Base-by-base conservation (phyloP, 306 rosid genomes). In the Albizia julibrissin region DNA sequence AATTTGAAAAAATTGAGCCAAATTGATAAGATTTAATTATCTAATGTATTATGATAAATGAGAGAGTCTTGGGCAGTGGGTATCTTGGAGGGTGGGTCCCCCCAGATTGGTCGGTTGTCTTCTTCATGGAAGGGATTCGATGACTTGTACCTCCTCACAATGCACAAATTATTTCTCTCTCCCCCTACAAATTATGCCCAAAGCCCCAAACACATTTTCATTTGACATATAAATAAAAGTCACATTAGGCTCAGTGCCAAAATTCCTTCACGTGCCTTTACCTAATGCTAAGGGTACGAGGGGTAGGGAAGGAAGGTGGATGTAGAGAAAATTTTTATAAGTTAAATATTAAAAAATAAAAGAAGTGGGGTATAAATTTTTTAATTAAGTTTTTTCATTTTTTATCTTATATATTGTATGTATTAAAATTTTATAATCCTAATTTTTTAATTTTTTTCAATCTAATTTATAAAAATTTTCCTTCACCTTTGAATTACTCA, bases 91-190 rank as follows among this genome's bases (percentile, higher is more conserved):
- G 83, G 86, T 56, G 75, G 84, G 86, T 56, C 87, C 87, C 44
- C 47, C 44, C 24, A 77, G 59, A 82, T 85, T 84, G 90, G 93
- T 89, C 84, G 88, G 88, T 81, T 90, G 93, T 89, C 89, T 77
- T 85, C 86, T 85, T 79, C 85, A 75, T 84, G 83, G 87, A 81
- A 79, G 80, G 82, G 87, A 89, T 81, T 87, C 86, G 10, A 9
- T 22, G 66, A 24, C 33, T 59, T 26, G 31, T 52, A 16, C 59
- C 56, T 13, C 56, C 21, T 16, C 56, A 47, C 54, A 47, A 44
- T 14, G 14, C 56, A 49, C 56, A 49, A 16, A 49, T 18, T 16
- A 49, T 47, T 16, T 46, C 52, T 46, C 56, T 4, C 56, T 46
- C 52, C 3, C 6, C 15, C 52, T 46, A 46, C 52, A 46, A 46